Evolutionary conservation across 1,284 basidiomycete genomes (phyloP).

Genomic region (Xanthoconium separans): DNA sequence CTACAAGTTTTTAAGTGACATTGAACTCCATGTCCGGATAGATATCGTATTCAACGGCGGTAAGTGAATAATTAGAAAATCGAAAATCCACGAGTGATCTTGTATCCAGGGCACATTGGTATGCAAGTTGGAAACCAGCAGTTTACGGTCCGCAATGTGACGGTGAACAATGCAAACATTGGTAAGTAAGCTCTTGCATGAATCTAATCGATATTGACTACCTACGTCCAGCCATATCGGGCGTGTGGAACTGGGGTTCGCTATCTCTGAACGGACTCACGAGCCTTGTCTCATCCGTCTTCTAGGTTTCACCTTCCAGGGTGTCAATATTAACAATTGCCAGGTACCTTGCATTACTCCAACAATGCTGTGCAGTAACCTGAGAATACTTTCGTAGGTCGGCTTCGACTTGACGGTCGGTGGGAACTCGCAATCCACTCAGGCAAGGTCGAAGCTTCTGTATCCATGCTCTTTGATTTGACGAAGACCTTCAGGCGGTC

Average conservation of each 20-base stretch:
- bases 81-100: not conserved
- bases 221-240: conserved; percentile 35
- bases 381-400: conserved; percentile 20
- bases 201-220: not conserved
- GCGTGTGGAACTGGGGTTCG: conserved; percentile 47
- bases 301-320: conserved; percentile 46
- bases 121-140: conserved; percentile 54
- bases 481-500: conserved; percentile 31
- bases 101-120: conserved; percentile 37
- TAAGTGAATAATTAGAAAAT: not conserved
- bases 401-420: conserved; percentile 48
- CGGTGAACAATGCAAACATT: conserved; percentile 47
- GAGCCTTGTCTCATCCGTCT: conserved; percentile 1
- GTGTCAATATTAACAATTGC: conserved; percentile 53
- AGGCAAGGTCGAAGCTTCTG: conserved; percentile 21
- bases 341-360: conserved; percentile 25
- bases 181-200: conserved; percentile 27
- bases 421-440: conserved; percentile 27
- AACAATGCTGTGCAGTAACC: too few relatives aligned
- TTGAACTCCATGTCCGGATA: conserved; percentile 17
- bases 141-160: conserved; percentile 54
- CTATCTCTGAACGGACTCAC: not conserved
- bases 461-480: not conserved
- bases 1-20: not conserved
- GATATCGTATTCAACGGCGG: conserved; percentile 54